Percentiles rank a stretch among this genome's conserved stretches.
These are phyloP conservation scores for Xylaria grammica DNA, from an alignment of 495 filamentous ascomycete species.

Conservation along the genomic window DNA sequence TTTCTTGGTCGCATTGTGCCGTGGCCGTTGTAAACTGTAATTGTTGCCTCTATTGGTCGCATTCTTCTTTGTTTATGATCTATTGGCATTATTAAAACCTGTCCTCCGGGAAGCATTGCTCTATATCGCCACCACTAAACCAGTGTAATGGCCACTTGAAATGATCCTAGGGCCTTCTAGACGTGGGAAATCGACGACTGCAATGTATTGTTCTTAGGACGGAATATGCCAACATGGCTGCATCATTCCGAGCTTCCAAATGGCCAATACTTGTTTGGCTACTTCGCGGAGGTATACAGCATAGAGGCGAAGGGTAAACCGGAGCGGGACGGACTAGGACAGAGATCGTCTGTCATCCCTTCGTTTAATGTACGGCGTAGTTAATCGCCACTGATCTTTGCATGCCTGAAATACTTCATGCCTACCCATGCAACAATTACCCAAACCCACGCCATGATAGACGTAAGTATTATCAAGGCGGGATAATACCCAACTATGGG, in stretches of 20 bases:
- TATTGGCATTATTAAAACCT: neutral
- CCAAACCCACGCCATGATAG: conserved; percentile 99
- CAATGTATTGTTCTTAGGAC: neutral
- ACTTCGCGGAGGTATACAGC: no score
- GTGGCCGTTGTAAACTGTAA: no score
- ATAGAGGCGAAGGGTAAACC: neutral
- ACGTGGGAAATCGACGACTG: neutral
- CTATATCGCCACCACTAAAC: neutral
- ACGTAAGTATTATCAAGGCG: conserved; percentile 86
- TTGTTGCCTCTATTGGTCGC: no score
- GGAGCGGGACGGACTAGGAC: no score
- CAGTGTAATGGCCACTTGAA: neutral
- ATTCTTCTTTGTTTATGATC: neutral
- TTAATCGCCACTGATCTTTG: conserved; percentile 71
- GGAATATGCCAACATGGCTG: neutral
- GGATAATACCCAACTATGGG: conserved; percentile 98
- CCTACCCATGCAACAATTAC: conserved; percentile 95
- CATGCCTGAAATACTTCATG: conserved; percentile 99
- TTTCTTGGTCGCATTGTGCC: neutral
- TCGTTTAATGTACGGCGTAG: neutral
- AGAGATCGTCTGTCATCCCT: neutral
- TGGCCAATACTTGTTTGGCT: no score
- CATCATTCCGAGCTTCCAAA: neutral
- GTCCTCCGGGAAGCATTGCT: neutral
- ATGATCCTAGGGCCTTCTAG: neutral